Conservation (phyloP, 1,139 yeast genomes). For the Nakaseomyces kungkrabaensis region DNA sequence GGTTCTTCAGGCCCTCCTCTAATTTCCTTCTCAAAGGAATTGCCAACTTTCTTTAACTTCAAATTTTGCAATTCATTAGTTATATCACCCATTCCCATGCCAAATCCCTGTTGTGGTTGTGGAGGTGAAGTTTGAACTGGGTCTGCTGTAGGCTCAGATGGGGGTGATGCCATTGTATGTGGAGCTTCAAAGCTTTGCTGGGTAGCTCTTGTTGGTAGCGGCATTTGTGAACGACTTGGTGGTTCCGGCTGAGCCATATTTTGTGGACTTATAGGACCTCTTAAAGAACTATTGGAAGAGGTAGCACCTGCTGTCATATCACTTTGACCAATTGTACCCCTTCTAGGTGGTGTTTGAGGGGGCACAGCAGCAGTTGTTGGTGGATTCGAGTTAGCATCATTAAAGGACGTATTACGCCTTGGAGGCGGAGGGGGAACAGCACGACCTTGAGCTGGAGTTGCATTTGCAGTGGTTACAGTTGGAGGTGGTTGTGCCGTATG, state of each 20-base stretch:
- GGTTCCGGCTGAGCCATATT: background rate
- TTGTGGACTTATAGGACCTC: background rate
- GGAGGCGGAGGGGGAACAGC: background rate
- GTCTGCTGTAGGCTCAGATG: background rate
- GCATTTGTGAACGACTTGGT: background rate
- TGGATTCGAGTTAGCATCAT: no score
- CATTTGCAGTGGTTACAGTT: background rate
- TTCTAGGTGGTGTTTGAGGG: background rate
- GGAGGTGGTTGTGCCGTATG: no score
- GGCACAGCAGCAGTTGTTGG: background rate
- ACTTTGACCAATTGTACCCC: background rate
- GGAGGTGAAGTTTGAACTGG: background rate
- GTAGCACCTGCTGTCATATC: background rate
- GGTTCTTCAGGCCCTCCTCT: constrained; percentile 6
- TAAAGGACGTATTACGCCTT: background rate
- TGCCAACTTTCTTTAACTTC: constrained; percentile 9
- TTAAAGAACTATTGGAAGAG: background rate
- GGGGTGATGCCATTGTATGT: background rate
- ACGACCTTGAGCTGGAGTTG: background rate
- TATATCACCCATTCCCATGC: background rate
- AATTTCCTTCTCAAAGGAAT: constrained; percentile 5
- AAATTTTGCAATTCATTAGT: constrained; percentile 7
- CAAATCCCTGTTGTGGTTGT: background rate
- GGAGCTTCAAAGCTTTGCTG: background rate
- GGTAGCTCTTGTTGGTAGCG: background rate